phyloP scores from a whole-genome alignment of 805 yeast species.

The Clavispora carvajalis region DNA sequence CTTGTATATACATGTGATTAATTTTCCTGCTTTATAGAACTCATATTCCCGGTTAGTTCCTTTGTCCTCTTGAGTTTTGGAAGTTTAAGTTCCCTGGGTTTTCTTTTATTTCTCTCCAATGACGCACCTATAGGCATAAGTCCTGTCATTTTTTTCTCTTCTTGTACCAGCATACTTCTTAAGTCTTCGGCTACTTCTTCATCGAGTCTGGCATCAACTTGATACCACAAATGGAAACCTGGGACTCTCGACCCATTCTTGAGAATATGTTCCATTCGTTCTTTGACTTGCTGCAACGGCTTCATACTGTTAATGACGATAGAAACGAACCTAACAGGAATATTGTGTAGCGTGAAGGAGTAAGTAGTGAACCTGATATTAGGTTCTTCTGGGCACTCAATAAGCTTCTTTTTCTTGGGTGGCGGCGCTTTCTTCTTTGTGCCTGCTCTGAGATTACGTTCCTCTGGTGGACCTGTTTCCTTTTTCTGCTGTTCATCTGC shows the following conservation, averaged over 20 bases:
- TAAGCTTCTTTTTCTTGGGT: conserved; percentile 9
- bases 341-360: conserved; percentile 58
- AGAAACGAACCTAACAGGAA: conserved; percentile 62
- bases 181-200: conserved; percentile 59
- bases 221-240: conserved; percentile 74
- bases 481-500: conserved; percentile 12
- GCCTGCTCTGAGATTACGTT: conserved; percentile 11
- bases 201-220: conserved; percentile 71
- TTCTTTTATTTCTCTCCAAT: conserved; percentile 27
- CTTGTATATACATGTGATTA: not conserved
- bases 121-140: conserved; percentile 15
- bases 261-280: conserved; percentile 57
- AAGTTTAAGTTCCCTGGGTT: conserved; percentile 22
- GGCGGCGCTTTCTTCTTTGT: conserved; percentile 11
- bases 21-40: not conserved
- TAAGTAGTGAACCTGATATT: conserved; percentile 51
- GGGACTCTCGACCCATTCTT: conserved; percentile 55
- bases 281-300: conserved; percentile 49
- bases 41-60: conserved; percentile 2
- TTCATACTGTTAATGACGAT: conserved; percentile 63
- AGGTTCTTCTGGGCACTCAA: conserved; percentile 39
- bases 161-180: conserved; percentile 50
- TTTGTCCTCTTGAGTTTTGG: conserved; percentile 15
- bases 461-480: conserved; percentile 6
- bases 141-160: conserved; percentile 46